Conservation (phyloP, 2,329 filamentous ascomycete genomes). For the Davidsoniella neocaledoniae region DNA sequence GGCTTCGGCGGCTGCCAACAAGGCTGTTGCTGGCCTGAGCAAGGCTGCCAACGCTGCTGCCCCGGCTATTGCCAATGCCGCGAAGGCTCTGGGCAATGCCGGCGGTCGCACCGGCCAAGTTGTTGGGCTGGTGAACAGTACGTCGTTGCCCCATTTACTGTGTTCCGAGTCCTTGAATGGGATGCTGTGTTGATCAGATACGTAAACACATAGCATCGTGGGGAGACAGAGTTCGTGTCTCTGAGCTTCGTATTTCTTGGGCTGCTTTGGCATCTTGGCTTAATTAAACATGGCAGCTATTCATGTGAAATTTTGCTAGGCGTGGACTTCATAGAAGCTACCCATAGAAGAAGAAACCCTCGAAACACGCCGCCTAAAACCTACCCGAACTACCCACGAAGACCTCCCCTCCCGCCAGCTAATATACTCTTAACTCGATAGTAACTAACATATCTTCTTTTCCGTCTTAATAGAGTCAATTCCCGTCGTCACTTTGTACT, state of each 20-base stretch:
- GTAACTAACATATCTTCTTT: constrained; percentile 7
- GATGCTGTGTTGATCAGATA: neutral
- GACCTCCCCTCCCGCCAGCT: neutral
- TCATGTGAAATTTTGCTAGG: too few relatives aligned
- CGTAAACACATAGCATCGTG: neutral
- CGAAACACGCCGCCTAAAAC: too few relatives aligned
- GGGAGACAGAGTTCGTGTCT: too few relatives aligned
- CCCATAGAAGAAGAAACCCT: too few relatives aligned
- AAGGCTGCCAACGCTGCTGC: constrained; percentile 67
- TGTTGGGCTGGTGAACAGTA: constrained; percentile 74
- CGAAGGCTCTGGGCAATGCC: constrained; percentile 55
- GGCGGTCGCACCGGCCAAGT: constrained; percentile 70
- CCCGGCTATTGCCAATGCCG: constrained; percentile 57
- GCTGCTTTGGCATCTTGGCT: neutral
- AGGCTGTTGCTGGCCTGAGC: constrained; percentile 64
- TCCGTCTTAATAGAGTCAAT: constrained; percentile 47
- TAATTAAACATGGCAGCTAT: neutral
- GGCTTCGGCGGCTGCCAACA: constrained; percentile 23
- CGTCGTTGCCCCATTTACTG: constrained; percentile 22
- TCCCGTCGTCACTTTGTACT: constrained; percentile 81
- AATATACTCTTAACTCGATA: neutral
- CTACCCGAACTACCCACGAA: neutral
- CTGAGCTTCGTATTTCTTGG: too few relatives aligned
- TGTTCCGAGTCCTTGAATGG: too few relatives aligned
- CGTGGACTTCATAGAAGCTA: too few relatives aligned